Conservation (phyloP, 176 grass and related monocot species). For the Avena eriantha region DNA sequence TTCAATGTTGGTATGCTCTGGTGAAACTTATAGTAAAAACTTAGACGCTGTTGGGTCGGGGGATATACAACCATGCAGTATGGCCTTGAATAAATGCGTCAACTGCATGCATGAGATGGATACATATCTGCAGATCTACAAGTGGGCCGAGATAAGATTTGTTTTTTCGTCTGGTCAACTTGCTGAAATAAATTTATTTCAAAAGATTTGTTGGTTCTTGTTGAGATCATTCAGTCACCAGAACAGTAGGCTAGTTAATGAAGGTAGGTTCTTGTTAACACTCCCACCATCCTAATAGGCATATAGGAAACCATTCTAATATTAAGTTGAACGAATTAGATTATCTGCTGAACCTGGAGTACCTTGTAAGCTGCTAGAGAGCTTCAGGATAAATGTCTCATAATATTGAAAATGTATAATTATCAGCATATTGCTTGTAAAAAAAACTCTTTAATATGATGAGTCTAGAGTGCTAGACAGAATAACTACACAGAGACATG, state of each 20-base stretch:
- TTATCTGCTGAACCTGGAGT: neutral
- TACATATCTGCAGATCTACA: neutral
- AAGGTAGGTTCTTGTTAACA: conserved; percentile 5
- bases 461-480: neutral
- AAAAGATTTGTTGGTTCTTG: conserved; percentile 28
- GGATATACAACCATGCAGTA: neutral
- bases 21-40: conserved; percentile 7
- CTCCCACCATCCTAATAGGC: neutral
- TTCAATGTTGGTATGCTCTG: neutral
- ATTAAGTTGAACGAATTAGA: conserved; percentile 19
- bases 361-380: conserved; percentile 11
- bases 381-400: neutral
- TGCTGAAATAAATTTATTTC: conserved; percentile 1
- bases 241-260: conserved; percentile 25
- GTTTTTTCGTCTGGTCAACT: neutral
- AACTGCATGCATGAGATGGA: conserved; percentile 1
- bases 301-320: neutral
- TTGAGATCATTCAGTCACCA: neutral
- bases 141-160: conserved; percentile 1
- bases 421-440: neutral
- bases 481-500: neutral
- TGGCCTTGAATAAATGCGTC: conserved; percentile 12
- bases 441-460: neutral
- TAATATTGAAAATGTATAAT: neutral
- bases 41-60: neutral